Evolutionary conservation across 441 rosid species (phyloP).

Genomic region (Populus hybrid): DNA sequence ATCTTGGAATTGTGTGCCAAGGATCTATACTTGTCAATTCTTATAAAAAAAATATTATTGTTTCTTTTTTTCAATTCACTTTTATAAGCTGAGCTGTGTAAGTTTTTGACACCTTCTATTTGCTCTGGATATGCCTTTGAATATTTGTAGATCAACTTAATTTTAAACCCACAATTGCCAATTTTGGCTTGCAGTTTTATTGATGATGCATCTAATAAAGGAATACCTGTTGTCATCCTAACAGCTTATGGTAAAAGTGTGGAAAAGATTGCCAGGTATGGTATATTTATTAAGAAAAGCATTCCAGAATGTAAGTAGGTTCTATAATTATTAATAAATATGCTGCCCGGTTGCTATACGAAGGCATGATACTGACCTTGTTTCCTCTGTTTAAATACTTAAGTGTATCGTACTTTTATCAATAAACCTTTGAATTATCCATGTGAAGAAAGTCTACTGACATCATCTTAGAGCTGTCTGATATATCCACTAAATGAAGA

Average conservation of each 20-base stretch:
- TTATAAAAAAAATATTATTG: not conserved
- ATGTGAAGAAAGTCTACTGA: not conserved
- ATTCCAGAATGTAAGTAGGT: not conserved
- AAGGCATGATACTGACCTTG: not conserved
- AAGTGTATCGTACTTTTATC: not conserved
- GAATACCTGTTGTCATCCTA: slow-evolving; percentile 56
- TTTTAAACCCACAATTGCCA: slow-evolving; percentile 1
- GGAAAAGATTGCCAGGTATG: slow-evolving; percentile 70
- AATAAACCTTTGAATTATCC: not conserved
- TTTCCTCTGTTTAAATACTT: not conserved
- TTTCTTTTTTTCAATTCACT: not conserved
- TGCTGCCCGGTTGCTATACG: not conserved
- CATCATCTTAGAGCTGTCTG: not conserved
- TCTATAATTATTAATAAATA: not conserved
- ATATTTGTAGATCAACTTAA: not conserved
- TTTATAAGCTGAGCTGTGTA: no score
- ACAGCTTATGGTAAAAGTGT: slow-evolving; percentile 66
- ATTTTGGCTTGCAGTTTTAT: slow-evolving; percentile 55
- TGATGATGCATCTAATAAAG: slow-evolving; percentile 56
- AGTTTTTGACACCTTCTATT: not conserved
- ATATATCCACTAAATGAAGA: not conserved
- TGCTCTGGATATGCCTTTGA: not conserved
- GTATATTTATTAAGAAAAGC: slow-evolving; percentile 8
- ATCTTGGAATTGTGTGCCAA: not conserved
- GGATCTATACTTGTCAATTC: not conserved